Evolutionary conservation across 352 stramenopile genomes (phyloP).

Genomic region (Globisporangium radiosum): DNA sequence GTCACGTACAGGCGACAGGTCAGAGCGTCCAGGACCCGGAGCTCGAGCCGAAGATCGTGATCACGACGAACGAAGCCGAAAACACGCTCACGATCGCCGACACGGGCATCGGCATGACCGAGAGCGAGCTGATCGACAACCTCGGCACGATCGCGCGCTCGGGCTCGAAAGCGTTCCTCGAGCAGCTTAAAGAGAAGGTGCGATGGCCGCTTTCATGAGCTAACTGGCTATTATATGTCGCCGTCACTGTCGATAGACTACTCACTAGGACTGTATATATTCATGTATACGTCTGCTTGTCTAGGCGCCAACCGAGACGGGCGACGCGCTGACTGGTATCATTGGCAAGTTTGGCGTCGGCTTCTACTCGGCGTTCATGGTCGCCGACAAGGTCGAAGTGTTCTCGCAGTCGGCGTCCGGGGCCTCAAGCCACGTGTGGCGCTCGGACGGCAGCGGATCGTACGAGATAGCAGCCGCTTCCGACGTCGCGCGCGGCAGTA

Average conservation of each 20-base stretch:
- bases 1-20: slow-evolving; percentile 87
- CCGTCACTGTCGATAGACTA: neutral
- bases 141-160: slow-evolving; percentile 98
- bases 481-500: slow-evolving; percentile 88
- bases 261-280: neutral
- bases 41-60: slow-evolving; percentile 93
- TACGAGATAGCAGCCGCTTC: slow-evolving; percentile 65
- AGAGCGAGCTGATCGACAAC: slow-evolving; percentile 95
- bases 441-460: slow-evolving; percentile 78
- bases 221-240: no score
- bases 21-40: slow-evolving; percentile 70
- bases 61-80: slow-evolving; percentile 93
- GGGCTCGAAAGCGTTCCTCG: slow-evolving; percentile 96
- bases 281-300: no score
- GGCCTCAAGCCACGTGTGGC: slow-evolving; percentile 53
- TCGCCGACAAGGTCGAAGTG: slow-evolving; percentile 95
- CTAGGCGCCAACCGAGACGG: slow-evolving; percentile 41
- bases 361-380: slow-evolving; percentile 99
- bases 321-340: slow-evolving; percentile 86
- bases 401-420: slow-evolving; percentile 72
- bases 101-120: slow-evolving; percentile 97
- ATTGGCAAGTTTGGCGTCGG: slow-evolving; percentile 99
- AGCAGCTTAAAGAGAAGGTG: slow-evolving; percentile 87
- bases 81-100: slow-evolving; percentile 97
- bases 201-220: neutral